Evolutionary conservation across 2,329 filamentous ascomycete species (phyloP).

Genomic region (Ophiostoma piceae): DNA sequence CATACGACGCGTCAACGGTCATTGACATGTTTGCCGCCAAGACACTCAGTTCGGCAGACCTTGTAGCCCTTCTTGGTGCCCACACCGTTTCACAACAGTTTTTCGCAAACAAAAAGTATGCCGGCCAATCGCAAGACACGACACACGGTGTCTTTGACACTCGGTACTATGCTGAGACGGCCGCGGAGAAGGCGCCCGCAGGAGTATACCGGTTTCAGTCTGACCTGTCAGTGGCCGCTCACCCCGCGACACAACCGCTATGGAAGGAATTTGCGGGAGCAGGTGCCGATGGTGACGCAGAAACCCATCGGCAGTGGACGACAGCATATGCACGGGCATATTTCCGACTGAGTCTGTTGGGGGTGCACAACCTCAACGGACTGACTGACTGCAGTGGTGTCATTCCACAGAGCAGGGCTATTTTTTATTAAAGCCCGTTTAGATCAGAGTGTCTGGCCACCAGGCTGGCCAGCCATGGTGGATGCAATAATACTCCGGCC

Average conservation of each 20-base stretch:
- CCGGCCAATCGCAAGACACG: conserved; percentile 41
- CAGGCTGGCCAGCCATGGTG: neutral
- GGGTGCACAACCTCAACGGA: conserved; percentile 52
- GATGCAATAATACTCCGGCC: neutral
- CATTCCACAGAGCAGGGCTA: conserved; percentile 34
- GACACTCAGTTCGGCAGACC: conserved; percentile 45
- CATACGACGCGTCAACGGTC: conserved; percentile 39
- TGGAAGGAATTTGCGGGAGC: conserved; percentile 37
- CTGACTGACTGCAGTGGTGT: conserved; percentile 52
- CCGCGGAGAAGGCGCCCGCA: conserved; percentile 31
- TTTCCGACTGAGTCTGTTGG: conserved; percentile 50
- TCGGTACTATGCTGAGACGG: conserved; percentile 42
- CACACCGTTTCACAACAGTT: conserved; percentile 47
- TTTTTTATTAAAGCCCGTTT: neutral
- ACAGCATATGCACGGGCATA: conserved; percentile 49
- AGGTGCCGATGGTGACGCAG: conserved; percentile 14
- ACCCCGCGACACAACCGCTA: conserved; percentile 35
- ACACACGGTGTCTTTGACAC: conserved; percentile 49
- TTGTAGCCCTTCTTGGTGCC: conserved; percentile 51
- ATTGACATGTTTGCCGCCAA: conserved; percentile 46
- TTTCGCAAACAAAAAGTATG: conserved; percentile 39
- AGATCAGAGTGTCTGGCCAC: too few relatives aligned
- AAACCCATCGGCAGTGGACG: conserved; percentile 36
- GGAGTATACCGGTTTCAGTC: conserved; percentile 39
- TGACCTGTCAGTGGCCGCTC: conserved; percentile 39